A percentile compares a stretch with the other conserved stretches of the same genome.
These are phyloP conservation scores for Penicillium sp. DNA, from an alignment of 2,329 filamentous ascomycete species.

Conservation along the genomic window DNA sequence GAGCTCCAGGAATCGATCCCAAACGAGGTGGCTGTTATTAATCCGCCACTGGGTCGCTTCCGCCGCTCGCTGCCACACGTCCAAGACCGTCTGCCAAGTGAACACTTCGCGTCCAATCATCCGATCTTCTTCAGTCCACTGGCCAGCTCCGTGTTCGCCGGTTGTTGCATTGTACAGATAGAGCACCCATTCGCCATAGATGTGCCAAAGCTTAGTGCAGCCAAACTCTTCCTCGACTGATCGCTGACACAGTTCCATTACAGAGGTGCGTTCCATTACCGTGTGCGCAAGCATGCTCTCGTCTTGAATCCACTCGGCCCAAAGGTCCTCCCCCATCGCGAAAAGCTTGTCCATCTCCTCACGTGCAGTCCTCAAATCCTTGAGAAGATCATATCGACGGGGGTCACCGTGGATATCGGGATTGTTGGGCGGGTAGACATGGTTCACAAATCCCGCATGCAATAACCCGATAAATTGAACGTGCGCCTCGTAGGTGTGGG, in stretches of 20 bases:
- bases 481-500: conserved; percentile 55
- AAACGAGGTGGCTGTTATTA: conserved; percentile 66
- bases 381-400: conserved; percentile 53
- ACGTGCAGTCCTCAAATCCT: conserved; percentile 56
- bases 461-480: conserved; percentile 55
- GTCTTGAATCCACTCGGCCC: conserved; percentile 68
- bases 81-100: conserved; percentile 60
- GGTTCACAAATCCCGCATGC: conserved; percentile 55
- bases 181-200: conserved; percentile 67
- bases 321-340: conserved; percentile 67
- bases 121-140: conserved; percentile 63
- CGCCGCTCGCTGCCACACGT: conserved; percentile 62
- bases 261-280: conserved; percentile 62
- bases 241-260: conserved; percentile 65
- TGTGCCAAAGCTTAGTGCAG: conserved; percentile 66
- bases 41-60: conserved; percentile 65
- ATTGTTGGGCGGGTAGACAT: conserved; percentile 53
- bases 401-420: conserved; percentile 54
- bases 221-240: conserved; percentile 67
- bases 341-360: conserved; percentile 67
- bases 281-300: conserved; percentile 63
- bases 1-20: conserved; percentile 65
- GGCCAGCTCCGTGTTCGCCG: conserved; percentile 46
- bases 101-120: conserved; percentile 65
- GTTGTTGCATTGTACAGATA: conserved; percentile 61